Conservation (phyloP, 2,329 filamentous ascomycete genomes). For the Epicoccum nigrum region DNA sequence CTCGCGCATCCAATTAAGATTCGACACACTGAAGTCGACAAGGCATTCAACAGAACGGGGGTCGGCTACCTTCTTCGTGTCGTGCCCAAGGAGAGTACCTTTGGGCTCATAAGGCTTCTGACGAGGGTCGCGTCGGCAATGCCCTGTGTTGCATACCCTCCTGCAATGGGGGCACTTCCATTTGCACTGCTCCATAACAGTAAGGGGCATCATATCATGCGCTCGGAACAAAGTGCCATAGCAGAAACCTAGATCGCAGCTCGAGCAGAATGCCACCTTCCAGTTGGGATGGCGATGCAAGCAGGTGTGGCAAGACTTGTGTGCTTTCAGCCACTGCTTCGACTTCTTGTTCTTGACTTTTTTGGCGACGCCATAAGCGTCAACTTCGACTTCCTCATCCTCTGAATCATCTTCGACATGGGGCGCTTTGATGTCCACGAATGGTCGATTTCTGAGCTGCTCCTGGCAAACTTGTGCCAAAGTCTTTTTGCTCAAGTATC, state of each 20-base stretch:
- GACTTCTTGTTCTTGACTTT: constrained; percentile 68
- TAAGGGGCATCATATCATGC: constrained; percentile 86
- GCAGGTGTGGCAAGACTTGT: constrained; percentile 79
- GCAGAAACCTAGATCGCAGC: constrained; percentile 80
- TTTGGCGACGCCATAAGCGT: constrained; percentile 68
- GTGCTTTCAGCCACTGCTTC: constrained; percentile 57
- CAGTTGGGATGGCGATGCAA: constrained; percentile 79
- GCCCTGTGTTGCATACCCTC: constrained; percentile 84
- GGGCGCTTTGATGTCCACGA: constrained; percentile 77
- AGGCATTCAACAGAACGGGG: constrained; percentile 87
- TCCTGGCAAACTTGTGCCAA: constrained; percentile 94
- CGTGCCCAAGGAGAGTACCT: constrained; percentile 85
- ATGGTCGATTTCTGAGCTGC: constrained; percentile 79
- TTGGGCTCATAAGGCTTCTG: constrained; percentile 84
- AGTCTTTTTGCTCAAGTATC: constrained; percentile 73
- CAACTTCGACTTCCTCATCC: constrained; percentile 63
- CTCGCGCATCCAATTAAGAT: constrained; percentile 79
- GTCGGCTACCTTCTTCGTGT: constrained; percentile 89
- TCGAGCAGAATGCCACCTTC: constrained; percentile 81
- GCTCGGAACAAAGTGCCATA: constrained; percentile 92
- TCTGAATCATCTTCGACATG: constrained; percentile 53
- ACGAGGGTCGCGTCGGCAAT: constrained; percentile 72
- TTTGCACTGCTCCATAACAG: constrained; percentile 76
- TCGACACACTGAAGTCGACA: constrained; percentile 89
- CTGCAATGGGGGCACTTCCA: constrained; percentile 92